These are phyloP conservation scores for Eucalyptus cloeziana DNA, from an alignment of 345 rosid species.

Conservation along the genomic window DNA sequence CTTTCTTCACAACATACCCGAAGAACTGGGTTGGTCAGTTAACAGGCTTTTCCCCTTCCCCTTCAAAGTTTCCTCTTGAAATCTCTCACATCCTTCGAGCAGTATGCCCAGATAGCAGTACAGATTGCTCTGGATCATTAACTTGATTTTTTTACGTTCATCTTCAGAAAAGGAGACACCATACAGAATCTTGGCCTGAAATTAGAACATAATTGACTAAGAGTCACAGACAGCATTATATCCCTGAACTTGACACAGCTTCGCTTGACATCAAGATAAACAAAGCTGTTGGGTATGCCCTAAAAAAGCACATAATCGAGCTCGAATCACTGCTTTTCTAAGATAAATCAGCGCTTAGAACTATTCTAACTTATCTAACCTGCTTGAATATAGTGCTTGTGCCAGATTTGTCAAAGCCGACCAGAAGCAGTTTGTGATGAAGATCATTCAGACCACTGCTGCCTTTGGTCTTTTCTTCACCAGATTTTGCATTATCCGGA, in stretches of 20 bases:
- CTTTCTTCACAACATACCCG: constrained; percentile 13
- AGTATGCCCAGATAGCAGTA: constrained; percentile 62
- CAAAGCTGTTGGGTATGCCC: neutral
- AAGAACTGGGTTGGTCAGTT: constrained; percentile 25
- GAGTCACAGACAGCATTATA: neutral
- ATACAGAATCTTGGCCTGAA: constrained; percentile 71
- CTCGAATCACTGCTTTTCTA: neutral
- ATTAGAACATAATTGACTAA: neutral
- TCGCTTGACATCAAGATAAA: neutral
- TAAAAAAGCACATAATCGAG: neutral
- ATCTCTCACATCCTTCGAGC: constrained; percentile 54
- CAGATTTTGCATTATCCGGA: constrained; percentile 5
- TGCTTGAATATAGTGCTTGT: constrained; percentile 85
- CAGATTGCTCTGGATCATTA: constrained; percentile 66
- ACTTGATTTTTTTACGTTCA: constrained; percentile 56
- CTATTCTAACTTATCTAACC: constrained; percentile 16
- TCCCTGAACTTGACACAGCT: neutral
- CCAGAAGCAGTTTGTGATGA: constrained; percentile 46
- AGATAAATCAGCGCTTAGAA: neutral
- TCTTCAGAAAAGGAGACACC: constrained; percentile 67
- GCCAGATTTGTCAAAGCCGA: constrained; percentile 73
- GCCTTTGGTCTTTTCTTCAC: constrained; percentile 19
- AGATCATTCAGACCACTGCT: constrained; percentile 12
- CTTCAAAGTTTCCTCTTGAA: constrained; percentile 25
- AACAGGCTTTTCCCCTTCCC: constrained; percentile 21